Base-by-base conservation (phyloP, 1,139 yeast genomes). In the Arxiozyma slooffiae region DNA sequence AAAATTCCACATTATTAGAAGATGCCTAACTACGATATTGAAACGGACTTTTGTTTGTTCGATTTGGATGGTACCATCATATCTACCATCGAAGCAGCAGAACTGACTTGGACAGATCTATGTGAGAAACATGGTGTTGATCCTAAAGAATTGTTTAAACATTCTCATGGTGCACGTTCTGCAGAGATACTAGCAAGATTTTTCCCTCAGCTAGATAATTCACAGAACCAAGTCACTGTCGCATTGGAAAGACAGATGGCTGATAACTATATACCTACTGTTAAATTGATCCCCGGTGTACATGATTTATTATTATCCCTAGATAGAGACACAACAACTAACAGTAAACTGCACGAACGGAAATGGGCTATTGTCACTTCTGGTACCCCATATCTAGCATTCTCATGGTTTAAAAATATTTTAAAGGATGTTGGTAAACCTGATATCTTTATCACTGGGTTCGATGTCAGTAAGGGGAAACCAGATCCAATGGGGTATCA, bases 41-140 rank as follows among this genome's bases (percentile, higher is more conserved):
- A 55, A 4, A 62, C 58, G 17, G 64, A 63, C 47, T 47, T 59
- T 9, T 62, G 66, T 55, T 76, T 84, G 54, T 84, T 84, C 63
- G 92, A 84, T 67, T 75, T 87, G 55, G 92, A 84, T 64, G 92
- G 92, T 50, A 85, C 92, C 43, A 72, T 84, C 57, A 85, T 84
- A 59, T 77, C 79, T 62, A 82, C 90, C 48, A 82, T 88, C 49
- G 78, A 78, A 53, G 86, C 89, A 52, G 82, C 83, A 56, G 85
- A 83, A 64, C 79, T 75, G 64, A 80, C 82, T 65, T 84, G 90
- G 89, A 75, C 74, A 62, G 76, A 76, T 55, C 77, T 80, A 58
- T 84, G 82, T 52, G 72, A 75, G 53, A 71, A 80, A 67, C 77
- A 83, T 50, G 81, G 76, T 58, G 82, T 82, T 45, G 79, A 81